These are phyloP conservation scores for Myxozyma mucilagina DNA, from an alignment of 805 yeast genomes.

Conservation along the genomic window DNA sequence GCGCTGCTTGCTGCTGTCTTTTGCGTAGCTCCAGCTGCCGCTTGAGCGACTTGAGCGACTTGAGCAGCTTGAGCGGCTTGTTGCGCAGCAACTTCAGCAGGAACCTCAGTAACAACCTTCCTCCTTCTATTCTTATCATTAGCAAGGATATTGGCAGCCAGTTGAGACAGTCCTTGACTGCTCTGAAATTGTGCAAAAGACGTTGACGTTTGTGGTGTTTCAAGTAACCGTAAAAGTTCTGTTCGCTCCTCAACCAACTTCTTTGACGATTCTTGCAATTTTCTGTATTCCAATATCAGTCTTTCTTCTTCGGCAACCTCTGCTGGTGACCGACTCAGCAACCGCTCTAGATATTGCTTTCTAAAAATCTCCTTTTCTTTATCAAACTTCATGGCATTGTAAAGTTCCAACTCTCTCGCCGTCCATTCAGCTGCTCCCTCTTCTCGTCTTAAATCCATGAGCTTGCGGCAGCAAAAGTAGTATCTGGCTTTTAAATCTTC, in stretches of 20 bases:
- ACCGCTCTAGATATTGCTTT: conserved; percentile 72
- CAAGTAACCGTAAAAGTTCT: conserved; percentile 71
- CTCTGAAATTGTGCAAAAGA: conserved; percentile 74
- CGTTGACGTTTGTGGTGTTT: conserved; percentile 81
- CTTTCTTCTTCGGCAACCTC: conserved; percentile 98
- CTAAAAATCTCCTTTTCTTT: conserved; percentile 73
- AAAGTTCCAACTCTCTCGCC: conserved; percentile 52
- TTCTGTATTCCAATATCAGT: conserved; percentile 84
- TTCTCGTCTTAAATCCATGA: conserved; percentile 50
- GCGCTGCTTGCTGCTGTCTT: background rate
- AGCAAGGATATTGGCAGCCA: conserved; percentile 75
- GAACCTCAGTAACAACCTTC: conserved; percentile 37
- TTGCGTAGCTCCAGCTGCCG: background rate
- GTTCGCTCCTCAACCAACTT: conserved; percentile 82
- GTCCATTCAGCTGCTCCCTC: conserved; percentile 45
- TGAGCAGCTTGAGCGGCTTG: conserved; percentile 7
- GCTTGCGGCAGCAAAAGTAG: conserved; percentile 63
- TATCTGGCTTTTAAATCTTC: conserved; percentile 86
- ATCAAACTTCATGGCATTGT: conserved; percentile 67
- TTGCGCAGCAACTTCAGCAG: conserved; percentile 32
- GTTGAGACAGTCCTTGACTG: conserved; percentile 85
- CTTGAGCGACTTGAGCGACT: background rate
- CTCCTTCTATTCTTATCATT: conserved; percentile 57
- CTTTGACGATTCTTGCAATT: conserved; percentile 89
- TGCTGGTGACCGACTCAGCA: conserved; percentile 84